phyloP scores from a whole-genome alignment of 1,139 yeast genomes.

The Scheffersomyces titani region DNA sequence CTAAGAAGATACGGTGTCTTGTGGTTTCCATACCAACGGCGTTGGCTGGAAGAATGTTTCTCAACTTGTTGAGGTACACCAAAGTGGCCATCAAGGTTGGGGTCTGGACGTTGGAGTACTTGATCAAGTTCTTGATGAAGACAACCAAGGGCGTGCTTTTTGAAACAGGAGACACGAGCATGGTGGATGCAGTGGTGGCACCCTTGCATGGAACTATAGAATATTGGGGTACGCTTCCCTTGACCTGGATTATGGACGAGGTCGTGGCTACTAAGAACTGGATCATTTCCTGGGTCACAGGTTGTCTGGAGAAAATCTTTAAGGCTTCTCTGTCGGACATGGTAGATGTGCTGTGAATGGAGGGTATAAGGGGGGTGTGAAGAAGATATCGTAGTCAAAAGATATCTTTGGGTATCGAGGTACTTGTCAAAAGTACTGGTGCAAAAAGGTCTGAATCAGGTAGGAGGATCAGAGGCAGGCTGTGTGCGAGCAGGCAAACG shows the following conservation, averaged over 20 bases:
- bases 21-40: conserved; percentile 94
- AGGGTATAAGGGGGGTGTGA: background rate
- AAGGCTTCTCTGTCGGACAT: conserved; percentile 64
- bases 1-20: conserved; percentile 87
- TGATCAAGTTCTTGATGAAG: conserved; percentile 73
- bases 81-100: conserved; percentile 92
- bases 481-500: background rate
- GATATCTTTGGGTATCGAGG: background rate
- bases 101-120: conserved; percentile 87
- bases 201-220: conserved; percentile 14
- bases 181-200: conserved; percentile 8
- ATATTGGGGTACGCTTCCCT: conserved; percentile 25
- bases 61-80: conserved; percentile 75
- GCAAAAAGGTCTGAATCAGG: background rate
- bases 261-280: conserved; percentile 79
- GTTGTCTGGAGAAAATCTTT: conserved; percentile 69
- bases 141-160: conserved; percentile 41
- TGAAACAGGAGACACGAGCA: conserved; percentile 28
- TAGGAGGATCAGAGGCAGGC: background rate
- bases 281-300: conserved; percentile 80
- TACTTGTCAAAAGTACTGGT: background rate
- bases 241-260: conserved; percentile 68
- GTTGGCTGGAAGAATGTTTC: conserved; percentile 78
- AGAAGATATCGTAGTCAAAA: background rate
- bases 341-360: background rate